Evolutionary conservation across 768 basidiomycete species (phyloP).

Genomic region (Pulveroboletus sp.): DNA sequence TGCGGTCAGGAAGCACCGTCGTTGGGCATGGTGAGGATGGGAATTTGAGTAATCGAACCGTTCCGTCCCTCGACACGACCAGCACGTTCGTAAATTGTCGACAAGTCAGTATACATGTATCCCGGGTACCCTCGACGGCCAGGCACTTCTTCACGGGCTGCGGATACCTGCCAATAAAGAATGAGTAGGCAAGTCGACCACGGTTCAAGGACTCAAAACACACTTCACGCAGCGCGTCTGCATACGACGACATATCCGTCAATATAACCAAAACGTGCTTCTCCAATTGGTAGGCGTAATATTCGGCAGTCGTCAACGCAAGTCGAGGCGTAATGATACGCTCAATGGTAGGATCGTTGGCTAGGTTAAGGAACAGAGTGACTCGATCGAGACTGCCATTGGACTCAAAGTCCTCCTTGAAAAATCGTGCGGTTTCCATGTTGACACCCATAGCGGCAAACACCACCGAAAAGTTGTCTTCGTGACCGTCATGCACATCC

Average conservation of each 20-base stretch:
- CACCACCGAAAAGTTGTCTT: constrained; percentile 99
- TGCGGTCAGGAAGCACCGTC: constrained; percentile 62
- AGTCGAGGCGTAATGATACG: constrained; percentile 99
- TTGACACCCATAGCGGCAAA: constrained; percentile 99
- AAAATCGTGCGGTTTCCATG: constrained; percentile 99
- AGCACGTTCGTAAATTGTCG: constrained; percentile 98
- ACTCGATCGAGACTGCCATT: constrained; percentile 97
- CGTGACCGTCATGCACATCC: constrained; percentile 96
- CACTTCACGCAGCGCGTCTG: constrained; percentile 92
- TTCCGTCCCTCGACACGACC: constrained; percentile 97
- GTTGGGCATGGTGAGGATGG: constrained; percentile 99
- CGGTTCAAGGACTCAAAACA: constrained; percentile 28
- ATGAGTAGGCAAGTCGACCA: constrained; percentile 3
- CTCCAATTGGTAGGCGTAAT: constrained; percentile 99
- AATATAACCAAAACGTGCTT: constrained; percentile 99
- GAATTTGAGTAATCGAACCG: constrained; percentile 99
- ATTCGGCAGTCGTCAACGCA: constrained; percentile 96
- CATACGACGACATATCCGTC: constrained; percentile 99
- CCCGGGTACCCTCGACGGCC: constrained; percentile 98
- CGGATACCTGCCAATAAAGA: constrained; percentile 59
- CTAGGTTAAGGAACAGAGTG: constrained; percentile 96
- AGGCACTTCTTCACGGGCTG: constrained; percentile 98
- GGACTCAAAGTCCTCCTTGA: constrained; percentile 99
- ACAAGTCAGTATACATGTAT: constrained; percentile 99
- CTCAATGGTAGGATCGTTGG: constrained; percentile 99